Percentiles rank a stretch among this genome's conserved stretches.
phyloP scores from a whole-genome alignment of 1,139 yeast genomes.

The Pichia kudriavzevii region DNA sequence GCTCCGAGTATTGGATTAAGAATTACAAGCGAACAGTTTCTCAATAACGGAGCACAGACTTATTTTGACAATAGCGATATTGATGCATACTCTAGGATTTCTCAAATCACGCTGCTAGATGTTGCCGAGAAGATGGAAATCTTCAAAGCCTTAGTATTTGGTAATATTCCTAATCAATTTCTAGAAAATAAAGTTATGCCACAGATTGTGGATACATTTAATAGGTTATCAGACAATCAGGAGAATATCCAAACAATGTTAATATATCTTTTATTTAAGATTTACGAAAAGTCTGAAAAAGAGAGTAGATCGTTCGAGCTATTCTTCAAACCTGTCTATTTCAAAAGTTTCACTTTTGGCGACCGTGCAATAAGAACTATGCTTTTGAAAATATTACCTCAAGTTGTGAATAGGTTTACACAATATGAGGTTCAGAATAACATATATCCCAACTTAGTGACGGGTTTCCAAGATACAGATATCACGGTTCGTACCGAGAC shows the following conservation, averaged over 20 bases:
- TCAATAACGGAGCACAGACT: conserved; percentile 35
- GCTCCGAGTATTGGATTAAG: conserved; percentile 34
- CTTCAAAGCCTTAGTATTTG: conserved; percentile 37
- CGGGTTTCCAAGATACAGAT: conserved; percentile 84
- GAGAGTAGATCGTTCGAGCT: conserved; percentile 27
- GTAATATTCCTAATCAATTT: conserved; percentile 46
- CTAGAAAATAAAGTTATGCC: conserved; percentile 62
- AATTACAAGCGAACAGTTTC: conserved; percentile 42
- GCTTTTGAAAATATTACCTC: conserved; percentile 56
- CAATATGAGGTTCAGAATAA: conserved; percentile 61
- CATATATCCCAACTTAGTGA: conserved; percentile 58
- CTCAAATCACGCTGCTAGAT: conserved; percentile 44
- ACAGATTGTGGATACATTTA: conserved; percentile 43
- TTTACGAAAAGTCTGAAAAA: conserved; percentile 21
- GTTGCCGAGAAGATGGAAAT: conserved; percentile 47
- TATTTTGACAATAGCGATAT: conserved; percentile 41
- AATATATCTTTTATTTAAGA: conserved; percentile 39
- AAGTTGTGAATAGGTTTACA: conserved; percentile 43
- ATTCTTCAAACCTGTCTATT: conserved; percentile 54
- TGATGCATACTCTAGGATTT: conserved; percentile 40
- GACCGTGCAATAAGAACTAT: conserved; percentile 75
- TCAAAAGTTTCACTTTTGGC: conserved; percentile 53
- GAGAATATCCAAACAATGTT: conserved; percentile 30
- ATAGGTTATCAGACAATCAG: conserved; percentile 15
- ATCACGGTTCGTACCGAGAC: conserved; percentile 76